phyloP scores from a whole-genome alignment of 495 filamentous ascomycete genomes.

The Aspergillus bridgeri region DNA sequence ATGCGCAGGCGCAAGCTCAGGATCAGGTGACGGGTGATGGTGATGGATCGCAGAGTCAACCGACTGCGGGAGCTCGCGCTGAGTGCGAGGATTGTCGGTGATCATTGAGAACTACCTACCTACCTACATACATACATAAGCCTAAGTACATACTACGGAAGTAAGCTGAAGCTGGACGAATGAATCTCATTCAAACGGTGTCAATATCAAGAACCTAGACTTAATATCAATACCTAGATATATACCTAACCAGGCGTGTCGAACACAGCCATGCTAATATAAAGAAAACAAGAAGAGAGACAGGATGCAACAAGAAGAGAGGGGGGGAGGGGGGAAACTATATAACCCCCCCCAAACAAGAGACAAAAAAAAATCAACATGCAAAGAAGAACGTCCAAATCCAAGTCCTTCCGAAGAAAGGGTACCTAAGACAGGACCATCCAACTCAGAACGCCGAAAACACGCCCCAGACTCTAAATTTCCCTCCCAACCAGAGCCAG shows the following conservation, averaged over 20 bases:
- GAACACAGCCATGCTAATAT: conserved; percentile 3
- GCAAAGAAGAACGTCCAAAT: conserved; percentile 1
- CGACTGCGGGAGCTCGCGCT: too few species aligned
- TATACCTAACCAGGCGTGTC: conserved; percentile 7
- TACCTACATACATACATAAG: not conserved
- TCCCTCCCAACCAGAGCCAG: conserved; percentile 11
- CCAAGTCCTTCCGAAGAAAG: not conserved
- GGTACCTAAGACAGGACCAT: conserved; percentile 1
- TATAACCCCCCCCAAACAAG: not conserved
- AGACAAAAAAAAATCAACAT: not conserved
- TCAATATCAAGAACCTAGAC: too few species aligned
- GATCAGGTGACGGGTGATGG: not conserved
- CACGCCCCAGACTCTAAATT: conserved; percentile 14
- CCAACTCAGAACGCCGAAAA: conserved; percentile 15
- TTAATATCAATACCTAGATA: conserved; percentile 11
- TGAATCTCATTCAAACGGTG: too few species aligned
- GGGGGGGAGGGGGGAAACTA: not conserved
- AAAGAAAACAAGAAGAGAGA: not conserved
- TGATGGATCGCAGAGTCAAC: not conserved
- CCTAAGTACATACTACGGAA: too few species aligned
- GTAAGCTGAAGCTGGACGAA: too few species aligned
- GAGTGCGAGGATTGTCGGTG: conserved; percentile 48
- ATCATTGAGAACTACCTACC: conserved; percentile 2
- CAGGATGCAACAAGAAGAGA: not conserved
- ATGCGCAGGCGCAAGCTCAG: conserved; percentile 14